These are phyloP conservation scores for Jasminum sambac DNA, from an alignment of 257 asterid genomes.

Conservation along the genomic window DNA sequence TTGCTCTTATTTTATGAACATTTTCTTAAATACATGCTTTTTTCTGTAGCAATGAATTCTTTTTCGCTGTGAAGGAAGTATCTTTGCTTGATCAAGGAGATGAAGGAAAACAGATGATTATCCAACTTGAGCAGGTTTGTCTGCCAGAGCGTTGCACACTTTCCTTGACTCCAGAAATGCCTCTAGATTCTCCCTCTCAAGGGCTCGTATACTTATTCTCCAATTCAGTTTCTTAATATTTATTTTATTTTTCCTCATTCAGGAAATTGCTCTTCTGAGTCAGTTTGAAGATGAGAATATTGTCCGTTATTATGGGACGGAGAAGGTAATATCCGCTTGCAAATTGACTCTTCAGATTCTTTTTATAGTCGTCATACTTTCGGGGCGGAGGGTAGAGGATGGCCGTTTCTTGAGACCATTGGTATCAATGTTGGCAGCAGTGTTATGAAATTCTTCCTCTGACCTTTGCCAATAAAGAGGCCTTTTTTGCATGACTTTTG, in stretches of 20 bases:
- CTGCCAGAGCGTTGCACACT: conserved; percentile 9
- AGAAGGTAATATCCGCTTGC: conserved; percentile 49
- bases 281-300: conserved; percentile 90
- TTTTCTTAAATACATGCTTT: not conserved
- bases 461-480: conserved; percentile 6
- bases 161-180: conserved; percentile 2
- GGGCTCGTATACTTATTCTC: not conserved
- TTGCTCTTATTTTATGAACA: conserved; percentile 4
- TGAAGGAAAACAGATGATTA: conserved; percentile 71
- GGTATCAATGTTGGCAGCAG: not conserved
- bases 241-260: conserved; percentile 27
- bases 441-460: not conserved
- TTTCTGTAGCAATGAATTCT: conserved; percentile 86
- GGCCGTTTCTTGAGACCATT: conserved; percentile 3
- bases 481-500: conserved; percentile 16
- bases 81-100: conserved; percentile 92
- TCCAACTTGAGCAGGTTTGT: conserved; percentile 85
- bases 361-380: not conserved
- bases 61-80: conserved; percentile 91
- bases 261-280: conserved; percentile 95
- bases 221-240: conserved; percentile 18
- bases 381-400: conserved; percentile 11
- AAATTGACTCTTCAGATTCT: conserved; percentile 6
- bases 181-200: not conserved
- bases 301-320: conserved; percentile 88